These are phyloP conservation scores for Cantharellus anzutake DNA, from an alignment of 768 basidiomycete genomes.

Conservation along the genomic window DNA sequence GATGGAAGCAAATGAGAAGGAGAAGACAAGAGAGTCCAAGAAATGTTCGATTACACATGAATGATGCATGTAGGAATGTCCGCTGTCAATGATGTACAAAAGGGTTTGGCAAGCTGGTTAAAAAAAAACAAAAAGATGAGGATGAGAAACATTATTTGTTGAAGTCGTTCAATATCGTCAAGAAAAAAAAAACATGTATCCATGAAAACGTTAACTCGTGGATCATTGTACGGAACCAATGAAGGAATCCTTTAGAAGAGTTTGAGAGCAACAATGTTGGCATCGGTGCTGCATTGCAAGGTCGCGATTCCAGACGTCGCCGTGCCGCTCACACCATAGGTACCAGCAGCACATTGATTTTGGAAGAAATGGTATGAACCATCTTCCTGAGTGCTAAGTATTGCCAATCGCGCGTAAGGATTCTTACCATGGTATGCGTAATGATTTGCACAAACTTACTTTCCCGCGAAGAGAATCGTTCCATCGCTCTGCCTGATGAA, in stretches of 20 bases:
- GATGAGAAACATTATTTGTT: too few species aligned
- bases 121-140: too few species aligned
- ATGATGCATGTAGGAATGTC: too few species aligned
- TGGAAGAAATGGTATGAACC: not conserved
- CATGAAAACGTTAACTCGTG: not conserved
- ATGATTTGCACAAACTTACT: not conserved
- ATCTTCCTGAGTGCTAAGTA: not conserved
- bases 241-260: not conserved
- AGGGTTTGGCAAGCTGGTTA: too few species aligned
- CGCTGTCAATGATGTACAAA: too few species aligned
- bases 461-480: not conserved
- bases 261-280: not conserved
- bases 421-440: not conserved
- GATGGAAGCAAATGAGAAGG: too few species aligned
- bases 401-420: not conserved
- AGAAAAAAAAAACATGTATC: not conserved
- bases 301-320: constrained; percentile 22
- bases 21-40: too few species aligned
- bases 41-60: too few species aligned
- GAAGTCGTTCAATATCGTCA: too few species aligned
- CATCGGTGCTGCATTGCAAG: not conserved
- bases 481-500: constrained; percentile 1
- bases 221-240: not conserved
- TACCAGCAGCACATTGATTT: not conserved
- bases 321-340: constrained; percentile 29